Evolutionary conservation across 2,329 filamentous ascomycete genomes (phyloP).

Genomic region (Cordyceps tenuipes): DNA sequence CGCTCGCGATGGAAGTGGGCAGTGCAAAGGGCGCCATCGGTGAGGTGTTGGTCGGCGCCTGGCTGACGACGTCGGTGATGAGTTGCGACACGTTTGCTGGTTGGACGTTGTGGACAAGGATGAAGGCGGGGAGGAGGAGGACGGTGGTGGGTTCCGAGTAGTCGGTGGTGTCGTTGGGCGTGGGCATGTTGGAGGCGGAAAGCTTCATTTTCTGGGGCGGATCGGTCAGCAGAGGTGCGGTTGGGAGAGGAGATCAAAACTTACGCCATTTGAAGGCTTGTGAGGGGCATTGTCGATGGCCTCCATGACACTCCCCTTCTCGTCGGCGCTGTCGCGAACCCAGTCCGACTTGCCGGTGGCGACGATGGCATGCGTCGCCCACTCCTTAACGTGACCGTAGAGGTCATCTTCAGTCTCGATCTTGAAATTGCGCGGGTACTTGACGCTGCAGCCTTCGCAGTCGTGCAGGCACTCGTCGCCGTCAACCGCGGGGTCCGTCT

Average conservation of each 20-base stretch:
- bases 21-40: constrained; percentile 41
- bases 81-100: constrained; percentile 65
- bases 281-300: constrained; percentile 49
- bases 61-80: constrained; percentile 61
- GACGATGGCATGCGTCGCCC: constrained; percentile 82
- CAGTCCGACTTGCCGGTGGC: constrained; percentile 96
- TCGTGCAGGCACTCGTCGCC: constrained; percentile 86
- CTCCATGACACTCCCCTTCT: constrained; percentile 78
- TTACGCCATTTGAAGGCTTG: constrained; percentile 60
- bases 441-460: constrained; percentile 71
- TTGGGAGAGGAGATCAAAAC: constrained; percentile 21
- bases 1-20: constrained; percentile 24
- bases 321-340: constrained; percentile 81
- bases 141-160: constrained; percentile 67
- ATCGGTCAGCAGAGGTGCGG: not conserved
- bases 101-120: constrained; percentile 73
- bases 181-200: constrained; percentile 84
- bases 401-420: constrained; percentile 71
- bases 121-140: constrained; percentile 78
- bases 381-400: constrained; percentile 79
- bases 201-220: constrained; percentile 62
- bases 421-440: constrained; percentile 63
- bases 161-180: constrained; percentile 56
- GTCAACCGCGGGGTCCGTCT: constrained; percentile 66
- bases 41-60: constrained; percentile 64